A percentile compares a stretch with the other conserved stretches of the same genome.
Evolutionary conservation across 1,284 basidiomycete genomes (phyloP).

Genomic region (Omphalotus olearius): DNA sequence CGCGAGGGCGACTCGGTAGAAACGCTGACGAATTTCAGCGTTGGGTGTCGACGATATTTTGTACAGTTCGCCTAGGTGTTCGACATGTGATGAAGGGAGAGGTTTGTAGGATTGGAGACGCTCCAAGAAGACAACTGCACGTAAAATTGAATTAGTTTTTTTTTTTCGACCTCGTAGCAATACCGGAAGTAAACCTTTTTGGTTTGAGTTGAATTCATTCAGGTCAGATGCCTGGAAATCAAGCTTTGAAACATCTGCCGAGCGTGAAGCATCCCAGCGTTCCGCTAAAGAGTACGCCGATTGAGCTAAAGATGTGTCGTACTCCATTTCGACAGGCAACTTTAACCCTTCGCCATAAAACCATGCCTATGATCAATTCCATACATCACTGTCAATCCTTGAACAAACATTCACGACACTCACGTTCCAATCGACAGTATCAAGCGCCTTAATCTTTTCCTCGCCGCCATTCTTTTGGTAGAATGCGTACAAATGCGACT

Average conservation of each 20-base stretch:
- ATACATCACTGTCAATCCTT: not conserved
- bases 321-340: conserved; percentile 79
- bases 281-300: conserved; percentile 69
- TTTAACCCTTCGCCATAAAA: conserved; percentile 78
- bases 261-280: conserved; percentile 73
- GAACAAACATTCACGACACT: conserved; percentile 20
- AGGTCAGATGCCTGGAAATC: conserved; percentile 54
- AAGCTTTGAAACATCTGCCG: conserved; percentile 39
- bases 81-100: conserved; percentile 52
- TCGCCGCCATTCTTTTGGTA: conserved; percentile 59
- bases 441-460: conserved; percentile 66
- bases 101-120: conserved; percentile 52
- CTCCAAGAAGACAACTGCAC: conserved; percentile 71
- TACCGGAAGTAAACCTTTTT: no score
- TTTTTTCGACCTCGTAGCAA: no score
- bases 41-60: conserved; percentile 49
- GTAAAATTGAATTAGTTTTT: conserved; percentile 2
- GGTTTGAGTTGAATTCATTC: conserved; percentile 60
- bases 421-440: conserved; percentile 79
- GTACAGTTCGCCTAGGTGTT: conserved; percentile 56
- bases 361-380: conserved; percentile 59
- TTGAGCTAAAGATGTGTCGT: conserved; percentile 79
- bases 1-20: conserved; percentile 60
- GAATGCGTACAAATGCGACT: conserved; percentile 79
- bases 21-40: conserved; percentile 71